A percentile compares a stretch with the other conserved stretches of the same genome.
Evolutionary conservation across 2,329 filamentous ascomycete genomes (phyloP).

Genomic region (Cercospora brassicicola): DNA sequence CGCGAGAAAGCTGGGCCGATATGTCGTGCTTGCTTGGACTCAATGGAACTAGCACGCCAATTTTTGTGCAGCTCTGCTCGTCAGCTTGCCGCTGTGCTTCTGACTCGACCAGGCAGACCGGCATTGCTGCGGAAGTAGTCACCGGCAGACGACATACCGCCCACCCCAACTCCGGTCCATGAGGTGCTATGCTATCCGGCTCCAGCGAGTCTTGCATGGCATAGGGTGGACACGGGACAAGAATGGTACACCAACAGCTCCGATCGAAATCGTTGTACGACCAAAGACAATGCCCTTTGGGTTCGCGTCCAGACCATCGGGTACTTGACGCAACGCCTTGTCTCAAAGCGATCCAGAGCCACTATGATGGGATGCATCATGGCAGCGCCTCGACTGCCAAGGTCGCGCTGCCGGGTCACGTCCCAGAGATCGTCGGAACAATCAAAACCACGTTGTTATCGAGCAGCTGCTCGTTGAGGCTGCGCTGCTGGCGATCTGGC

Average conservation of each 20-base stretch:
- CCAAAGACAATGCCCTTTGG: neutral
- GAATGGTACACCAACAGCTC: neutral
- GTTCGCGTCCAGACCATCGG: conserved; percentile 7
- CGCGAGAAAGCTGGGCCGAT: neutral
- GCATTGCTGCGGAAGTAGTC: neutral
- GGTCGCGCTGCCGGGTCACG: neutral
- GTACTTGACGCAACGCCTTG: conserved; percentile 10
- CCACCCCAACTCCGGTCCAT: neutral
- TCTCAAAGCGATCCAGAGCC: conserved; percentile 4
- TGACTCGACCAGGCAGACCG: neutral
- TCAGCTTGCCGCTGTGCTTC: neutral
- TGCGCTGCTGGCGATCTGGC: conserved; percentile 7
- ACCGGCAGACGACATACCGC: neutral
- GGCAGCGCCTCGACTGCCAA: neutral
- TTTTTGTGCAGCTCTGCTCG: neutral
- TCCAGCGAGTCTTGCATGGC: neutral
- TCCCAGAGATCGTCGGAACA: conserved; percentile 13
- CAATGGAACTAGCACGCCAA: neutral
- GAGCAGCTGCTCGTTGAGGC: conserved; percentile 3
- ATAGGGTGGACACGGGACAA: neutral
- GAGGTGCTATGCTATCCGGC: neutral
- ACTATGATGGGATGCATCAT: neutral
- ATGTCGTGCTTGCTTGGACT: conserved; percentile 1
- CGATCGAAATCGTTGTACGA: neutral
- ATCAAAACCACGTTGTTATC: conserved; percentile 21